Evolutionary conservation across 768 basidiomycete species (phyloP).

Genomic region (Pleurotus ostreatus): DNA sequence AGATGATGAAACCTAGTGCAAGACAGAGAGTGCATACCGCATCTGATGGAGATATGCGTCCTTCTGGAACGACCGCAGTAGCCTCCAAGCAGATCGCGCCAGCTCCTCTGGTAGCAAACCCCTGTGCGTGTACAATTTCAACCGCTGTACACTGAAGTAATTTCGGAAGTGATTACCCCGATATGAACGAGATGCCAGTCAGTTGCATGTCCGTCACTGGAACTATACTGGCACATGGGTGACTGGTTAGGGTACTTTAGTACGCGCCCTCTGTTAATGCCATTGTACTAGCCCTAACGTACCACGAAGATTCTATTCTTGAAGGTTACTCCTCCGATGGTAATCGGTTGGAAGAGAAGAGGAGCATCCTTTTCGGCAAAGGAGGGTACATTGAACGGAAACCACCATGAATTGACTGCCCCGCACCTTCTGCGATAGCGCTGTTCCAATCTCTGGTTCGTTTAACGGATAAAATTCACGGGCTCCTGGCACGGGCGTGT

Average conservation of each 20-base stretch:
- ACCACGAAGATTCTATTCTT: conserved; percentile 76
- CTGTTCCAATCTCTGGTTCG: conserved; percentile 50
- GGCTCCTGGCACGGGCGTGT: conserved; percentile 44
- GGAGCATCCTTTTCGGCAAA: conserved; percentile 45
- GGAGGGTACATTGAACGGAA: too few relatives aligned
- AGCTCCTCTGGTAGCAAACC: conserved; percentile 66
- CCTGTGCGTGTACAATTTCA: conserved; percentile 24
- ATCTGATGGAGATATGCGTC: conserved; percentile 75
- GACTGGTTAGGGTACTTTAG: conserved; percentile 32
- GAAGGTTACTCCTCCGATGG: conserved; percentile 56
- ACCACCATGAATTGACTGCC: too few relatives aligned
- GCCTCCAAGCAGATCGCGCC: conserved; percentile 74
- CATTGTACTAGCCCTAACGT: conserved; percentile 13
- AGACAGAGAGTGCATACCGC: conserved; percentile 33
- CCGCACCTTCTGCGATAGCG: conserved; percentile 11
- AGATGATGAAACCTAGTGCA: neutral
- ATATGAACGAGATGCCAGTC: conserved; percentile 84
- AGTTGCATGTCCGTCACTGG: conserved; percentile 69
- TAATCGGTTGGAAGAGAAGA: conserved; percentile 61
- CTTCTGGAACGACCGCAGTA: conserved; percentile 68
- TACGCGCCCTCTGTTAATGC: neutral
- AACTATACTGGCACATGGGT: conserved; percentile 84
- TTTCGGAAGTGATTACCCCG: conserved; percentile 33
- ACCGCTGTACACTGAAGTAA: neutral
- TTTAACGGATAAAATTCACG: conserved; percentile 59